Evolutionary conservation across 2,329 filamentous ascomycete genomes (phyloP), one percentile per base, ranked within the genome.

Genomic region (Hirsutella minnesotensis): DNA sequence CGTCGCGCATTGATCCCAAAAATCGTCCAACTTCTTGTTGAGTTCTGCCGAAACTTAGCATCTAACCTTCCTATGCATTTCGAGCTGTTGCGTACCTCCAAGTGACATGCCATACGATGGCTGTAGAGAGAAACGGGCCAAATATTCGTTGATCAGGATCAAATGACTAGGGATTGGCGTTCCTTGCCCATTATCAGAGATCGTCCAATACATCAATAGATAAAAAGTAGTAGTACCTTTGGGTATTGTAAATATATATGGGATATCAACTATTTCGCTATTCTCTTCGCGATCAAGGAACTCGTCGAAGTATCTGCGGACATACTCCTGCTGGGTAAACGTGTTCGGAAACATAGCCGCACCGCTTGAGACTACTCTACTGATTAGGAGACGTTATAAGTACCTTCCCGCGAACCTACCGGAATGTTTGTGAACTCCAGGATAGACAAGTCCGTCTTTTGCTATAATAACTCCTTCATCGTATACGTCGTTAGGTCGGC

Each of bases 321-420:
- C 13, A 9, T 40, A 18, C 30, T 51, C 49, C 13, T 53, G 49
- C 47, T 47, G 46, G 37, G 39, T 44, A n/a, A 50, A 51, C 2
- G 51, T 51, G 34, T 53, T 51, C 4, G 51, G 51, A n/a, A 42
- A 50, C 49, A 51, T 49, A 27, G 45, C 27, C 2, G 46, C 48
- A 16, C 51, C 49, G 33, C 51, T 53, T 2, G 45, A 50, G 8
- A 41, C 48, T 50, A 38, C 18, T 18, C 13, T 9, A 22, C 3
- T 7, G 7, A 35, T 38, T 34, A 44, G 43, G 10, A 33, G 13
- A 19, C 9, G 9, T 22, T 22, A 22, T 4, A n/a, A 40, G 12
- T 5, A 22, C 12, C 35, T 18, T 33, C n/a, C 16, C n/a, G 31
- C 31, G 31, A 20, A 21, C 33, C 24, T 21, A 34, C 37, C 15